A percentile compares a stretch with the other conserved stretches of the same genome.
phyloP scores from a whole-genome alignment of 768 basidiomycete genomes.

The Amanita pallidorosea region DNA sequence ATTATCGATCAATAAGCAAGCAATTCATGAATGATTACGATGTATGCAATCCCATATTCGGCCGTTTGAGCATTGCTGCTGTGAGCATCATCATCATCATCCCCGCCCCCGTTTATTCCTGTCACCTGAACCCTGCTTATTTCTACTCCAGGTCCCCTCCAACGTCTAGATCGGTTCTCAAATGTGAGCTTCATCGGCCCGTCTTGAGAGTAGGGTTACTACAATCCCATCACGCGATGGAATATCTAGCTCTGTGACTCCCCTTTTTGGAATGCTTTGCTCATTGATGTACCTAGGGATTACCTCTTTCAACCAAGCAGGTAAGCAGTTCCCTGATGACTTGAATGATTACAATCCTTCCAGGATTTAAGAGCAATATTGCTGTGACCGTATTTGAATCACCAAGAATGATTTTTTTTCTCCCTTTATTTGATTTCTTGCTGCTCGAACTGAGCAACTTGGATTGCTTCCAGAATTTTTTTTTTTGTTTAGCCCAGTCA shows the following conservation, averaged over 20 bases:
- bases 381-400: background rate
- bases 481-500: background rate
- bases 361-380: background rate
- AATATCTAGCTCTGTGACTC: no score
- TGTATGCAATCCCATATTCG: background rate
- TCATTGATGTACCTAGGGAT: no score
- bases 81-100: no score
- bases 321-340: background rate
- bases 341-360: background rate
- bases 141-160: no score
- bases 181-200: no score
- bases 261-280: no score
- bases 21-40: background rate
- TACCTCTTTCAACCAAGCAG: background rate
- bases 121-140: no score
- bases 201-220: no score
- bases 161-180: no score
- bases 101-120: no score
- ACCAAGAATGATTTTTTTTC: background rate
- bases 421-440: background rate
- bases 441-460: background rate
- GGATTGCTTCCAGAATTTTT: background rate
- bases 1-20: background rate
- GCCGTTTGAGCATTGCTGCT: no score
- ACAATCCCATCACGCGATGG: no score